Percentiles rank a stretch among this genome's conserved stretches.
Conservation (phyloP, 371 early-diverging fungal species). For the Nosema granulosis region DNA sequence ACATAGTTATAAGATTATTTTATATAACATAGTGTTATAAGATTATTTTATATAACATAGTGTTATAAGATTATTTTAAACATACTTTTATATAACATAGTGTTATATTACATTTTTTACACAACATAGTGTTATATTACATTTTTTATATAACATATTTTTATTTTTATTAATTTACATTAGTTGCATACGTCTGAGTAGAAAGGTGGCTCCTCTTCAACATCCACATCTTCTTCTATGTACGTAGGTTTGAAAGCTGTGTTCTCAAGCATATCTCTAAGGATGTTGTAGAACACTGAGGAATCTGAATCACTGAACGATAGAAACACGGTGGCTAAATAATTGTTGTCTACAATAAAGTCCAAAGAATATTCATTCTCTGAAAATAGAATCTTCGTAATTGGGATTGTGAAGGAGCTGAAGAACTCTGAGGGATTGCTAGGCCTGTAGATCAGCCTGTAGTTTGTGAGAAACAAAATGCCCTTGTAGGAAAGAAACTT, state of each 20-base stretch:
- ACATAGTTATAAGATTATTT: too few relatives aligned
- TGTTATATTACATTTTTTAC: too few relatives aligned
- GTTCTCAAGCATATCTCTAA: slow-evolving; percentile 10
- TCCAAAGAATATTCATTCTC: background rate
- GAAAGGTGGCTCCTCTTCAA: background rate
- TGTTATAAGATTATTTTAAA: too few relatives aligned
- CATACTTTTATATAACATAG: too few relatives aligned
- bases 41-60: too few relatives aligned
- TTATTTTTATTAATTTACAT: too few relatives aligned
- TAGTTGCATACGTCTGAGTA: background rate
- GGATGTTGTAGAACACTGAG: background rate
- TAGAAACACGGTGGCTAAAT: background rate
- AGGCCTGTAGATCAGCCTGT: slow-evolving; percentile 55
- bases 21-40: too few relatives aligned
- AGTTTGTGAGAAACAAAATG: slow-evolving; percentile 51
- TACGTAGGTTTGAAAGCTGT: slow-evolving; percentile 4
- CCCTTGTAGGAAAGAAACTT: slow-evolving; percentile 36
- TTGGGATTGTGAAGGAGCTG: slow-evolving; percentile 44
- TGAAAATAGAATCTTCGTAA: slow-evolving; percentile 13
- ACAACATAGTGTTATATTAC: too few relatives aligned
- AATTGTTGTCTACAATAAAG: background rate
- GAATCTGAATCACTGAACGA: slow-evolving; percentile 18
- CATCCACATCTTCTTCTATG: background rate
- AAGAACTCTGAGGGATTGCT: slow-evolving; percentile 15
- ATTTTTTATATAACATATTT: too few relatives aligned